Evolutionary conservation across 2,329 filamentous ascomycete genomes (phyloP).

Genomic region (Catunica adiposa): DNA sequence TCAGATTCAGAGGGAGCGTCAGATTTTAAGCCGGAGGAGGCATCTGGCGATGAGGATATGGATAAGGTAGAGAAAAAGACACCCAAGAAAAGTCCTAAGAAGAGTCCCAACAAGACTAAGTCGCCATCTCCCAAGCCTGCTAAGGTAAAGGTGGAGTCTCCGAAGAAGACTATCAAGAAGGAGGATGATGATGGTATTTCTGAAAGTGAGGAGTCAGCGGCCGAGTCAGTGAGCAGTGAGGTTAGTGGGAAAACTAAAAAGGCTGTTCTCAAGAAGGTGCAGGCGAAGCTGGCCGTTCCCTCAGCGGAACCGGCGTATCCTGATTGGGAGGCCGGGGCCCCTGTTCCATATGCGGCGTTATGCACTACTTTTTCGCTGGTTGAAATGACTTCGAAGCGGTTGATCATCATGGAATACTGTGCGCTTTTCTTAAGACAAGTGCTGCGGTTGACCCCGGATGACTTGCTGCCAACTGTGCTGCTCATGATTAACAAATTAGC

Average conservation of each 20-base stretch:
- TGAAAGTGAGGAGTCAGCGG: slow-evolving; percentile 22
- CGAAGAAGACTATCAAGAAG: slow-evolving; percentile 18
- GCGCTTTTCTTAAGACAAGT: slow-evolving; percentile 85
- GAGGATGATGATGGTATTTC: slow-evolving; percentile 28
- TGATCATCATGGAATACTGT: slow-evolving; percentile 79
- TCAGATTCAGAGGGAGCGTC: slow-evolving; percentile 13
- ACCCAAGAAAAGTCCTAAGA: slow-evolving; percentile 37
- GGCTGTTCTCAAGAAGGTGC: slow-evolving; percentile 66
- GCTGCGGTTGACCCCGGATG: slow-evolving; percentile 72
- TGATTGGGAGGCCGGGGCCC: slow-evolving; percentile 78
- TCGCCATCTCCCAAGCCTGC: slow-evolving; percentile 11
- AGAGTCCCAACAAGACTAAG: slow-evolving; percentile 16
- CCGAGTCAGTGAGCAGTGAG: slow-evolving; percentile 29
- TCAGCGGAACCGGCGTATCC: slow-evolving; percentile 69
- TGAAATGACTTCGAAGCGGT: slow-evolving; percentile 82
- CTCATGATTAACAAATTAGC: slow-evolving; percentile 98
- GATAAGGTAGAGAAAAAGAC: slow-evolving; percentile 20
- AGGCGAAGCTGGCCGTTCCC: slow-evolving; percentile 52
- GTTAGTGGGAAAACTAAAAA: slow-evolving; percentile 48
- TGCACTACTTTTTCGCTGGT: slow-evolving; percentile 90
- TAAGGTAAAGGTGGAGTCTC: slow-evolving; percentile 30
- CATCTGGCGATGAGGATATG: background rate
- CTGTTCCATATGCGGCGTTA: slow-evolving; percentile 85
- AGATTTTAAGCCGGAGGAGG: background rate
- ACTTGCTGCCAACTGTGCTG: slow-evolving; percentile 73